Base-by-base conservation (phyloP, 2,329 filamentous ascomycete species). In the Plectosphaerella sp. region DNA sequence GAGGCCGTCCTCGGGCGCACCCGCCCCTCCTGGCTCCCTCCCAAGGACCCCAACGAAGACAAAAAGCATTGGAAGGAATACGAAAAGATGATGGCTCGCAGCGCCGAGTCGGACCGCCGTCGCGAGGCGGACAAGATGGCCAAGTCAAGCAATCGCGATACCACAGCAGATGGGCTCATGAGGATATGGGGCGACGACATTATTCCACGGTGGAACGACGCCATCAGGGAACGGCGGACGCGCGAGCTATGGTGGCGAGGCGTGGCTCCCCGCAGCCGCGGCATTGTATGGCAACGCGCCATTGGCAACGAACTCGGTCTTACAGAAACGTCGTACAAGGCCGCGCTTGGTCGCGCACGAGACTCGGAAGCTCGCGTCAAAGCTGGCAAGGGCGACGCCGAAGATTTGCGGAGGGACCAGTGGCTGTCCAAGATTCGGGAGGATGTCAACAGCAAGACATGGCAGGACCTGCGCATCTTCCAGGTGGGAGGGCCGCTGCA, bases 11-110 rank as follows among this genome's bases (percentile, higher is more conserved):
- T 94, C 20, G 91, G 88, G 22, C 79, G 90, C 16, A 94, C 89
- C 2, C 79, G 89, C 37, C 89, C 89, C 1, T 91, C 88, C 1
- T 94, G 90, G 90, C 74, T 94, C 3, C 89, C 90, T 1, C 89
- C 89, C 1, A 94, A 94, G 70, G 86, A 94, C 58, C 92, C 91
- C 2, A 88, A 88, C 50, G 94, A 99, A 68, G 94, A 99, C 72
- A 89, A 83, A 66, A 87, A 86, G 59, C 94, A 99, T 68, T 67
- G 99, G 58, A 91, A 83, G 62, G 85, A 94, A 65, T 94, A 92
- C 64, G 86, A 92, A 69, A 84, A 80, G 67, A 92, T 94, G 87
- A 89, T 93, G 86, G 78, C 76, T 0, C 74, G 73, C 45, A 84
- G 82, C 58, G 67, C 74, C 49, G 81, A 83, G 61, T 78, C 81